Percentiles rank a stretch among this genome's conserved stretches.
phyloP scores from a whole-genome alignment of 306 rosid species.

The Rubus parviflorus region DNA sequence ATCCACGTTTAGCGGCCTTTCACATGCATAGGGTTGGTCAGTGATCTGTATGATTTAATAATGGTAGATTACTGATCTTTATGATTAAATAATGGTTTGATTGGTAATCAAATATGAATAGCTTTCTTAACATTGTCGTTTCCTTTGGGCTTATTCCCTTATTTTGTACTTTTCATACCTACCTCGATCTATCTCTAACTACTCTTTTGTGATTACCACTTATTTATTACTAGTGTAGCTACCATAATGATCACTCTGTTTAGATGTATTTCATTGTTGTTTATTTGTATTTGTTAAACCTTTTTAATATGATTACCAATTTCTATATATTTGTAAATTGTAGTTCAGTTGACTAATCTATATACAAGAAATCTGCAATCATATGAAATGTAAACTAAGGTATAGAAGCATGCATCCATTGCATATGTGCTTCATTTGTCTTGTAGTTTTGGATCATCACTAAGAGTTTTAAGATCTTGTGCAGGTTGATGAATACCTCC shows the following conservation, averaged over 20 bases:
- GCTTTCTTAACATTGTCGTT: background rate
- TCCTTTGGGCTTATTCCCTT: background rate
- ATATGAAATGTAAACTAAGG: background rate
- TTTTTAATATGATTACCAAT: background rate
- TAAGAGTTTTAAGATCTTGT: background rate
- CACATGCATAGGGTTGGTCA: background rate
- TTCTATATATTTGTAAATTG: background rate
- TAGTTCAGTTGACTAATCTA: too few relatives aligned
- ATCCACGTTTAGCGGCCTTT: background rate
- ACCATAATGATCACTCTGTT: background rate
- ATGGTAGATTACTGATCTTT: background rate
- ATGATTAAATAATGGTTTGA: background rate
- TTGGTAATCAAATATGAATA: background rate
- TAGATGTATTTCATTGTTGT: background rate
- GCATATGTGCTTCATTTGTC: background rate
- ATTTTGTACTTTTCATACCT: background rate
- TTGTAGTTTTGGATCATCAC: background rate
- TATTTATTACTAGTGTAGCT: background rate
- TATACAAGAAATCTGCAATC: background rate
- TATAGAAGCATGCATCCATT: background rate
- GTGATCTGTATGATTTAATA: background rate
- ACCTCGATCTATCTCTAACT: background rate
- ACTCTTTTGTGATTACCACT: background rate
- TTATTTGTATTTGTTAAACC: background rate
- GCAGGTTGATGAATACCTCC: constrained; percentile 24